Evolutionary conservation across 257 asterid genomes (phyloP), one percentile per base, ranked within the genome.

Genomic region (Ajuga chamaepitys): DNA sequence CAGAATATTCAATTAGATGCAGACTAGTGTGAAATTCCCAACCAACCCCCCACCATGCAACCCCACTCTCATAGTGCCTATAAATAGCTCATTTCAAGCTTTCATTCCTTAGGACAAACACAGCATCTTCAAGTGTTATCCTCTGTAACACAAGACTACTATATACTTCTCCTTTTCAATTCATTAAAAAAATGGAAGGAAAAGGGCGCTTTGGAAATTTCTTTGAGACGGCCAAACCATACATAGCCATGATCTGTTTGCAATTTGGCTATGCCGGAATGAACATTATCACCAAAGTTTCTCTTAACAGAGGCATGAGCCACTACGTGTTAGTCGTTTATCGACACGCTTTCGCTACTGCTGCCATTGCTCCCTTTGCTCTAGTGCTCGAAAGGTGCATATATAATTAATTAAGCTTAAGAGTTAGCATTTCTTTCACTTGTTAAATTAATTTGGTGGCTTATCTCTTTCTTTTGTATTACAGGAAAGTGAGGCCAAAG

Each of bases 181-280:
- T 30, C 7, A 4, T 4, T 30, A 1, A 28, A 30, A 74, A 71
- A 67, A 91, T 89, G 97, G 93, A 82, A 62, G 91, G 85, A 76
- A 84, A 76, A 69, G 81, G 88, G 24, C 12, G 86, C 17, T 2
- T 60, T 1, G 74, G 90, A 25, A 79, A 20, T 51, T 84, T 83
- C 56, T 74, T 54, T 12, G 84, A 81, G 59, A 83, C 21, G 50
- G 86, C 91, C 0, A 92, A 86, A 69, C 98, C 95, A 14, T 92
- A 85, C 83, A 82, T 92, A 75, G 98, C 97, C 45, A 87, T 92
- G 96, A 80, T 67, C 18, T 87, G 70, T 0, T 67, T 92, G 71
- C 98, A 92, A 74, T 92, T 92, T 67, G 98, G 98, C 0, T 92
- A 89, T 58, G 98, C 97, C 10, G 98, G 98, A 0, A 92, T 92